Evolutionary conservation across 2,329 filamentous ascomycete species (phyloP), one percentile per base, ranked within the genome.

Genomic region (Aureobasidium sp.): DNA sequence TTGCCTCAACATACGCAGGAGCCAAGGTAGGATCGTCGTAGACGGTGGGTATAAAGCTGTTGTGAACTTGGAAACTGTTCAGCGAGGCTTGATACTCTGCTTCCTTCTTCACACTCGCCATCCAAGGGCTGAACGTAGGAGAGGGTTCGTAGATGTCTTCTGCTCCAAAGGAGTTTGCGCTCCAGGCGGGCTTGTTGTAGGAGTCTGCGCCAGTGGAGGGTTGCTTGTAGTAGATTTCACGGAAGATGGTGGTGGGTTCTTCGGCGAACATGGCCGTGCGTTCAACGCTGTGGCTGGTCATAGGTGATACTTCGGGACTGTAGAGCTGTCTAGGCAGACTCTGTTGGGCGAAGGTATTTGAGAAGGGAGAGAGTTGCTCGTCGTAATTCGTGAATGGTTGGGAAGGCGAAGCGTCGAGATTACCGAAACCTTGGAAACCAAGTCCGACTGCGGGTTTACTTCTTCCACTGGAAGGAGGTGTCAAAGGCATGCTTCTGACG

Each of bases 11-110:
- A 33, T 45, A 50, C 1, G 55, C 38, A n/a, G 70, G 69, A 38
- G 74, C 65, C 11, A 71, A 56, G 13, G 73, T 69, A 13, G 75
- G 74, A 63, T 77, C 72, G 13, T 59, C 33, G 65, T 73, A 76
- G 61, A 67, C 71, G 10, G 61, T 38, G 11, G 69, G 67, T 33
- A 68, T 66, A 16, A 53, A 3, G 11, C 36, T 47, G 3, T 18
- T 23, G 15, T 59, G 55, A 20, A 59, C 42, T 36, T 47, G 42
- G 3, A 36, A 47, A 18, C 33, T 18, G 27, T 18, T n/a, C 13
- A 59, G 42, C 0, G 55, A 59, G 18, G 43, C 45, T 36, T 55
- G 50, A n/a, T 61, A 61, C 16, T 61, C 58, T 31, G 58, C 58
- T 38, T 61, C 58, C 66, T 27, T 64, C 68, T n/a, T 70, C 33